These are phyloP conservation scores for Penicillium coprophilum DNA, from an alignment of 495 filamentous ascomycete species.

Conservation along the genomic window DNA sequence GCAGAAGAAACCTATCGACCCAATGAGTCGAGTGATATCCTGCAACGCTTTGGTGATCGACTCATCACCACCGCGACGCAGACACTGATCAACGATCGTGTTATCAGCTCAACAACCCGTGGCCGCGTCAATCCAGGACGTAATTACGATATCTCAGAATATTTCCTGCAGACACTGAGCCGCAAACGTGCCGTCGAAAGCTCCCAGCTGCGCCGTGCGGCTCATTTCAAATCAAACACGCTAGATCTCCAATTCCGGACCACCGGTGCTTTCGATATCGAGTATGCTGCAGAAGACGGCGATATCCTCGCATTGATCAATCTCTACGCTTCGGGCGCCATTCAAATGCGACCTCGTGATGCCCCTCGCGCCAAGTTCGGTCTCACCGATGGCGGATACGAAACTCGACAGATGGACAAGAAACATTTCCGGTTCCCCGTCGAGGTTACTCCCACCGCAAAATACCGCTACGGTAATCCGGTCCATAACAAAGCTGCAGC, in stretches of 20 bases:
- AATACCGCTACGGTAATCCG: constrained; percentile 62
- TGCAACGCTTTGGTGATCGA: constrained; percentile 42
- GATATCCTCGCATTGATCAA: constrained; percentile 69
- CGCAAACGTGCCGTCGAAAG: constrained; percentile 46
- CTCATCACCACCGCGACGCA: constrained; percentile 57
- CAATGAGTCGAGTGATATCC: constrained; percentile 41
- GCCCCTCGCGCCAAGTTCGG: constrained; percentile 70
- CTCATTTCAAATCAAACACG: constrained; percentile 53
- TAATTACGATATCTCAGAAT: constrained; percentile 58
- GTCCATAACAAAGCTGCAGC: constrained; percentile 29
- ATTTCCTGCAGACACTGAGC: constrained; percentile 50
- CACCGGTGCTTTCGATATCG: constrained; percentile 28
- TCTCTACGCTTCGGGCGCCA: constrained; percentile 58
- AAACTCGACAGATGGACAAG: constrained; percentile 69
- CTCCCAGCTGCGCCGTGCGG: constrained; percentile 52
- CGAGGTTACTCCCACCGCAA: constrained; percentile 51
- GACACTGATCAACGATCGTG: constrained; percentile 56
- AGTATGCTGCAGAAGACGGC: constrained; percentile 55
- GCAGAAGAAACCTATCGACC: constrained; percentile 49
- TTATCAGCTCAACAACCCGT: constrained; percentile 58
- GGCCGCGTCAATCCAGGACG: constrained; percentile 53
- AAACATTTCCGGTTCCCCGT: constrained; percentile 61
- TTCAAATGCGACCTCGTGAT: constrained; percentile 56
- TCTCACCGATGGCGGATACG: constrained; percentile 68
- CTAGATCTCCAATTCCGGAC: constrained; percentile 56